phyloP scores from a whole-genome alignment of 345 rosid species.

The Bruguiera sexangula region DNA sequence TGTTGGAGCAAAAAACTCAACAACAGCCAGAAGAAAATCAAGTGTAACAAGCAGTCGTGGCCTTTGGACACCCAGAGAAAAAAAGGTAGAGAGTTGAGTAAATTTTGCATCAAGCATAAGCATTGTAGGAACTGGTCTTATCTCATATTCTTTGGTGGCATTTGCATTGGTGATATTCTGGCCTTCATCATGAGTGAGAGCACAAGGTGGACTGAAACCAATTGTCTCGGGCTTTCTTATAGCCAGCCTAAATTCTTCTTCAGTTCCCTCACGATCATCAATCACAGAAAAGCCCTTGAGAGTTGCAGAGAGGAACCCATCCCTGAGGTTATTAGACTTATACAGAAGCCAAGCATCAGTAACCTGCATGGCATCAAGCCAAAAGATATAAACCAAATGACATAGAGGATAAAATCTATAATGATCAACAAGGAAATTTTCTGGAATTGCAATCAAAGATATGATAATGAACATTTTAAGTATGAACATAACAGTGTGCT shows the following conservation, averaged over 20 bases:
- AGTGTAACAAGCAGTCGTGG: constrained; percentile 95
- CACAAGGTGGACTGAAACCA: constrained; percentile 33
- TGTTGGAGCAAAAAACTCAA: constrained; percentile 87
- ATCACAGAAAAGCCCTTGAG: constrained; percentile 75
- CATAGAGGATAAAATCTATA: background rate
- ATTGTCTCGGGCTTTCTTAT: constrained; percentile 66
- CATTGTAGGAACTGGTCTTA: constrained; percentile 72
- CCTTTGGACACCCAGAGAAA: constrained; percentile 74
- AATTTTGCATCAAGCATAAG: constrained; percentile 87
- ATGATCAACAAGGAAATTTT: background rate
- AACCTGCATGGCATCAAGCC: constrained; percentile 42
- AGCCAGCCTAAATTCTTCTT: constrained; percentile 75
- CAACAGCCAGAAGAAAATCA: constrained; percentile 88
- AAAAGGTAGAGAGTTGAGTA: constrained; percentile 51
- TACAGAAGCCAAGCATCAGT: constrained; percentile 82
- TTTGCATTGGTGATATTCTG: constrained; percentile 32
- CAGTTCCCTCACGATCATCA: constrained; percentile 91
- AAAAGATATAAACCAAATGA: background rate
- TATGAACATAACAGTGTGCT: no score
- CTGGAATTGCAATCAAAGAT: no score
- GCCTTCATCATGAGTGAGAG: constrained; percentile 25
- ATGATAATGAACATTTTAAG: no score
- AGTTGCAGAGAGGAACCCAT: constrained; percentile 80
- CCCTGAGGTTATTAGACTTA: constrained; percentile 60
- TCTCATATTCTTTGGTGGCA: constrained; percentile 29